phyloP scores from a whole-genome alignment of 441 rosid genomes.

The Biscutella laevigata region DNA sequence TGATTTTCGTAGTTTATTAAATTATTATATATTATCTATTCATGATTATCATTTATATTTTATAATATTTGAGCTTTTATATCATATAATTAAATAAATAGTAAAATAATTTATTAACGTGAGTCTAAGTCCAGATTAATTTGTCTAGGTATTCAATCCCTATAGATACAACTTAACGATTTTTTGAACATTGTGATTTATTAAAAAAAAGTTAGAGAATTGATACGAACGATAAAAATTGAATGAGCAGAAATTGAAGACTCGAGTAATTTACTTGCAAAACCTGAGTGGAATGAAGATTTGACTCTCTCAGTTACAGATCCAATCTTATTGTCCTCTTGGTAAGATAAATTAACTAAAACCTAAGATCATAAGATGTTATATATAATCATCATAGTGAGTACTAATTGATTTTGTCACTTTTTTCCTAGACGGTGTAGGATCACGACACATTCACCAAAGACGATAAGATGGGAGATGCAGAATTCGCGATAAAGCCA shows the following conservation, averaged over 20 bases:
- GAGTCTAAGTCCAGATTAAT: no score
- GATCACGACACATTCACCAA: constrained; percentile 66
- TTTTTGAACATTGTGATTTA: no score
- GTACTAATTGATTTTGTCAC: not conserved
- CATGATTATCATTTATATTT: no score
- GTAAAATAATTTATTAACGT: no score
- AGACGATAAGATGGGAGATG: constrained; percentile 94
- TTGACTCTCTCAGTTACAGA: constrained; percentile 65
- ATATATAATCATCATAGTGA: not conserved
- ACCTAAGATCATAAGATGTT: not conserved
- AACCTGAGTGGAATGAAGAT: constrained; percentile 92
- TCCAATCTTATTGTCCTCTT: constrained; percentile 34
- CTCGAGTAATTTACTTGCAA: constrained; percentile 63
- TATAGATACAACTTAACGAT: no score
- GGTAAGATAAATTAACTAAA: constrained; percentile 29
- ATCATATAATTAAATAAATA: no score
- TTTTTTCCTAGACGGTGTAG: constrained; percentile 38
- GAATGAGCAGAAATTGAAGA: constrained; percentile 62
- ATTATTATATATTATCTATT: no score
- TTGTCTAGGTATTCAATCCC: no score
- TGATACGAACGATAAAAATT: not conserved
- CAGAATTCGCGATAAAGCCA: constrained; percentile 50
- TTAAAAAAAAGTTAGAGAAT: no score
- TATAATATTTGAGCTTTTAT: no score
- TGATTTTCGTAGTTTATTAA: no score